Conservation (phyloP, 768 basidiomycete species). For the Hericium rajendrae region DNA sequence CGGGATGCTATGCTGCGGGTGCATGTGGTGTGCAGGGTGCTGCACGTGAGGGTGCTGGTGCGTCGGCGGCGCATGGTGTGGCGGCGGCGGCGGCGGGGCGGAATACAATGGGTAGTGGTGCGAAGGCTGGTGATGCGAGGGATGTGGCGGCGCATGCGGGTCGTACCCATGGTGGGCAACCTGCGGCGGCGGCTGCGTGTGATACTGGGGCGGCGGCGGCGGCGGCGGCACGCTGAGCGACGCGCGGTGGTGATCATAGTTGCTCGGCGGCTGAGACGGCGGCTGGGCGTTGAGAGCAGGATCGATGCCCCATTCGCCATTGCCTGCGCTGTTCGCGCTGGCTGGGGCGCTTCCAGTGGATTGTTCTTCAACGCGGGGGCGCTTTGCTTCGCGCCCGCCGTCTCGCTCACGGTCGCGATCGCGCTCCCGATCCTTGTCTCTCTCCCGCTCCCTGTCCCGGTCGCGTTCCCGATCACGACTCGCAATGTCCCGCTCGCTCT, state of each 20-base stretch:
- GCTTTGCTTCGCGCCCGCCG: slow-evolving; percentile 9
- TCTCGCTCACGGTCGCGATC: slow-evolving; percentile 15
- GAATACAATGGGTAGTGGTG: slow-evolving; percentile 11
- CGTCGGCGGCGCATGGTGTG: slow-evolving; percentile 3
- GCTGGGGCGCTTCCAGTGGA: slow-evolving; percentile 1
- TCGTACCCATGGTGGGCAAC: slow-evolving; percentile 7
- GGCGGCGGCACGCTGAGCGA: slow-evolving; percentile 10
- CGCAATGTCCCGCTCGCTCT: slow-evolving; percentile 11
- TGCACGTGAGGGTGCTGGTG: slow-evolving; percentile 7
- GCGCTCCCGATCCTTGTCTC: not conserved
- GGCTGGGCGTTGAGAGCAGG: slow-evolving; percentile 5
- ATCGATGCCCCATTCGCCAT: slow-evolving; percentile 14
- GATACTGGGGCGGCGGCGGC: slow-evolving; percentile 6
- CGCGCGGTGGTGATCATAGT: slow-evolving; percentile 9
- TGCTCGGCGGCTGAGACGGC: slow-evolving; percentile 1
- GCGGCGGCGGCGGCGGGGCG: slow-evolving; percentile 5
- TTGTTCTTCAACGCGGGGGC: slow-evolving; percentile 10
- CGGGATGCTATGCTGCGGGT: slow-evolving; percentile 4
- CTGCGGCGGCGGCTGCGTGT: slow-evolving; percentile 1
- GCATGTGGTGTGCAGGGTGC: slow-evolving; percentile 9
- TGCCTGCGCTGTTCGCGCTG: slow-evolving; percentile 4
- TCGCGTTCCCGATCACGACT: slow-evolving; percentile 12
- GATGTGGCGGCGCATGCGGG: slow-evolving; percentile 8
- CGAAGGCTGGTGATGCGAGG: slow-evolving; percentile 9
- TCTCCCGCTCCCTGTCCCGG: slow-evolving; percentile 8